Evolutionary conservation across 768 basidiomycete species (phyloP), one percentile per base, ranked within the genome.

Genomic region (Rhizopogon vesiculosus): DNA sequence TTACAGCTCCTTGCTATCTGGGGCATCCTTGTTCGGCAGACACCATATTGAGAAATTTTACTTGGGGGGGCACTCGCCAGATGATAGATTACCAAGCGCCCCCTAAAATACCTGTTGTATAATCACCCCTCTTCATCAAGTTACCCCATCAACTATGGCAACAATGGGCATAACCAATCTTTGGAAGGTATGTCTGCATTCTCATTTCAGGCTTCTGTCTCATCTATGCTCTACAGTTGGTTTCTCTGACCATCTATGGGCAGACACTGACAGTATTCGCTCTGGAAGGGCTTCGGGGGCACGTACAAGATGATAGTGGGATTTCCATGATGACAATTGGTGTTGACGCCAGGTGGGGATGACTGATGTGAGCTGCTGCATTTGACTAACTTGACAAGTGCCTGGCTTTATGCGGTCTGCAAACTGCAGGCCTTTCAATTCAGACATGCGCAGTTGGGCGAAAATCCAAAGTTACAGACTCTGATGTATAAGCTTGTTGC

Each of bases 401-500:
- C 58, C 5, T 67, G 54, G 45, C 31, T 41, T 42, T 56, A 48
- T 53, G 38, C 43, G 16, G 44, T 45, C 16, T 45, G 28, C 16
- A 45, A 45, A 29, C 8, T 45, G 38, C 40, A 51, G 15, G 51
- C 54, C 7, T 58, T 59, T 28, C 29, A 22, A 31, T 55, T 44
- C 1, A 33, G 46, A 28, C 61, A 63, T 51, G 59, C 65, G 5
- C 62, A 66, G 25, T 33, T 48, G 7, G 78, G 79, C 0, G 66
- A 71, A 46, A 78, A 78, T 57, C 76, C 78, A 1, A 75, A 78
- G 59, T 67, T 81, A 6, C 60, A 69, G 0, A 69, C 70, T 0
- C 67, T 83, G 1, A 81, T 80, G 63, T 75, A 69, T 68, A 74
- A 74, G 19, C 69, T 78, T 13, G 64, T 70, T 1, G 57, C 66